Percentiles rank a stretch among this genome's conserved stretches.
Evolutionary conservation across 73 alveolate species (phyloP).

Genomic region (Paramecium pentaurelia): DNA sequence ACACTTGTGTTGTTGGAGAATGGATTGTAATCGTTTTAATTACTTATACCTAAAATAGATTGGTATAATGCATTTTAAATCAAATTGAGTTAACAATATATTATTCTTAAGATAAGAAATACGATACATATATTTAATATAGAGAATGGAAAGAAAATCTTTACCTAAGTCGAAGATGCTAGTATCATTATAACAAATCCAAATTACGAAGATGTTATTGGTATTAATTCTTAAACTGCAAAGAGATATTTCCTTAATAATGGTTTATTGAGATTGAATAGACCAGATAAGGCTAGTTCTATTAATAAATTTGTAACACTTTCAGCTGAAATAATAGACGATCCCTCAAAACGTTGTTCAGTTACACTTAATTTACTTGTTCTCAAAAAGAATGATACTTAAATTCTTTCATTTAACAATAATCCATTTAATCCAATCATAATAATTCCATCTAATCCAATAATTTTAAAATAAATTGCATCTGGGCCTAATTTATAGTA

Average conservation of each 20-base stretch:
- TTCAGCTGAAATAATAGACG: neutral
- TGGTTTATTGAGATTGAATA: neutral
- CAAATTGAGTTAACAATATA: neutral
- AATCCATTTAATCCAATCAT: neutral
- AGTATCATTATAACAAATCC: neutral
- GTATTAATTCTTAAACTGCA: neutral
- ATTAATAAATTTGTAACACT: neutral
- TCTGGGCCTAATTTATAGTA: conserved; percentile 36
- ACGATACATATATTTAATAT: neutral
- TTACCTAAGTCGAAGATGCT: neutral
- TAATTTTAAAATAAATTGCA: neutral
- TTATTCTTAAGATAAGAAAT: neutral
- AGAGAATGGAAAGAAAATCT: neutral
- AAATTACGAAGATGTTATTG: neutral
- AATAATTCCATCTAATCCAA: neutral
- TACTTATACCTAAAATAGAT: neutral
- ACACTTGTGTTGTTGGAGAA: neutral
- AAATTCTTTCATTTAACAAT: neutral
- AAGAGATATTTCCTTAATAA: neutral
- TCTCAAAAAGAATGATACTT: neutral
- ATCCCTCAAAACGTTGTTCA: neutral
- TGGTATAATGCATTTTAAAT: neutral
- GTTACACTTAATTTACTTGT: neutral
- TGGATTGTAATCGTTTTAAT: neutral
- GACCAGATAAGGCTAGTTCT: neutral